These are phyloP conservation scores for Tetrahymena elliotti DNA, from an alignment of 73 alveolate genomes.

Conservation along the genomic window DNA sequence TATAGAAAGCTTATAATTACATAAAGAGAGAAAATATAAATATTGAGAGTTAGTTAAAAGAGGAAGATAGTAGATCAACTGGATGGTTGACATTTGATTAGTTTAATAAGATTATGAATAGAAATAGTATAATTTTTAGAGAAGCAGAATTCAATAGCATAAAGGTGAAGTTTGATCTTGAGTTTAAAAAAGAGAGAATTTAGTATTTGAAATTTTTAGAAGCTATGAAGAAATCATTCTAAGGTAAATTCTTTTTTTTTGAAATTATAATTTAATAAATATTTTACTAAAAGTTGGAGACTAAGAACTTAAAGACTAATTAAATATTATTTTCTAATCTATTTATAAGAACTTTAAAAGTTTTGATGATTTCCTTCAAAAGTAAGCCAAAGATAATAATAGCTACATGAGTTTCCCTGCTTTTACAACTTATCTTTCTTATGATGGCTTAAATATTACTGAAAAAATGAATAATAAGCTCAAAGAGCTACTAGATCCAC, in stretches of 20 bases:
- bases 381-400: neutral
- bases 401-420: neutral
- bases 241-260: neutral
- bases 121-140: neutral
- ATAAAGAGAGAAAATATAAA: neutral
- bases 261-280: neutral
- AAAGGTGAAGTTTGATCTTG: neutral
- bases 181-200: neutral
- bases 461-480: neutral
- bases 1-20: neutral
- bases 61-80: neutral
- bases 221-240: neutral
- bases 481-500: neutral
- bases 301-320: neutral
- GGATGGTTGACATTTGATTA: neutral
- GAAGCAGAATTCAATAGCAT: neutral
- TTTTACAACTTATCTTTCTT: neutral
- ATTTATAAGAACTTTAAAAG: neutral
- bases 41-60: neutral
- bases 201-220: neutral
- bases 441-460: neutral
- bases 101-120: neutral
- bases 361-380: neutral
- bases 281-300: neutral
- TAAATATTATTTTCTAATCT: neutral